These are phyloP conservation scores for Boletus vinaceobasis DNA, from an alignment of 768 basidiomycete species.

Conservation along the genomic window DNA sequence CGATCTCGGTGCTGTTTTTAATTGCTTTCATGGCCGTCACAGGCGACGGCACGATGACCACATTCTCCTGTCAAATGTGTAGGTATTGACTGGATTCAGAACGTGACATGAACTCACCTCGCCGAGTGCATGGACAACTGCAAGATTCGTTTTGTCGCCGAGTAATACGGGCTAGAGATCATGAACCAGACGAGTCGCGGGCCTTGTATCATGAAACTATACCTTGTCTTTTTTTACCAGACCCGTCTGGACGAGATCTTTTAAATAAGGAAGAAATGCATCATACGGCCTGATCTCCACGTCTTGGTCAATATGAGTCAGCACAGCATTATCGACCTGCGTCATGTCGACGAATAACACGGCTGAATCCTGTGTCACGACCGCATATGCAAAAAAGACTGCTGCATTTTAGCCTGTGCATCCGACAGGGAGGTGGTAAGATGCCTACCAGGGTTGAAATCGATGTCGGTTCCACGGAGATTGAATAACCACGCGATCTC, in stretches of 20 bases:
- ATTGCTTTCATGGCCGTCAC: constrained; percentile 77
- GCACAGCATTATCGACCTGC: constrained; percentile 42
- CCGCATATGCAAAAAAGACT: constrained; percentile 93
- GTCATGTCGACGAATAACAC: constrained; percentile 64
- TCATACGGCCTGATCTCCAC: constrained; percentile 73
- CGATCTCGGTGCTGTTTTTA: constrained; percentile 78
- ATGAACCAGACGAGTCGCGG: background rate
- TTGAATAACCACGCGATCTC: constrained; percentile 96
- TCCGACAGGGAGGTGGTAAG: background rate
- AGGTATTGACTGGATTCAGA: background rate
- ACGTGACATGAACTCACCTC: constrained; percentile 38
- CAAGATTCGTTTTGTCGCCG: constrained; percentile 74
- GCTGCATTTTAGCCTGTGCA: background rate
- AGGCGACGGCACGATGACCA: constrained; percentile 63
- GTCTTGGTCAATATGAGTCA: constrained; percentile 48
- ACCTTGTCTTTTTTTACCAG: constrained; percentile 34
- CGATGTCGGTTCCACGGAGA: constrained; percentile 87
- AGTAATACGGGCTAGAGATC: constrained; percentile 65
- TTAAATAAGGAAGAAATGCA: constrained; percentile 61
- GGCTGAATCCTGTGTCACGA: constrained; percentile 58
- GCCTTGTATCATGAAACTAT: constrained; percentile 3
- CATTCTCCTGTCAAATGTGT: constrained; percentile 46
- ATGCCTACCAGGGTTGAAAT: constrained; percentile 68
- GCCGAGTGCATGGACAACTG: constrained; percentile 78
- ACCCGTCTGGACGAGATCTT: constrained; percentile 41